These are phyloP conservation scores for Allium fistulosum DNA, from an alignment of 106 monocot species.

Conservation along the genomic window DNA sequence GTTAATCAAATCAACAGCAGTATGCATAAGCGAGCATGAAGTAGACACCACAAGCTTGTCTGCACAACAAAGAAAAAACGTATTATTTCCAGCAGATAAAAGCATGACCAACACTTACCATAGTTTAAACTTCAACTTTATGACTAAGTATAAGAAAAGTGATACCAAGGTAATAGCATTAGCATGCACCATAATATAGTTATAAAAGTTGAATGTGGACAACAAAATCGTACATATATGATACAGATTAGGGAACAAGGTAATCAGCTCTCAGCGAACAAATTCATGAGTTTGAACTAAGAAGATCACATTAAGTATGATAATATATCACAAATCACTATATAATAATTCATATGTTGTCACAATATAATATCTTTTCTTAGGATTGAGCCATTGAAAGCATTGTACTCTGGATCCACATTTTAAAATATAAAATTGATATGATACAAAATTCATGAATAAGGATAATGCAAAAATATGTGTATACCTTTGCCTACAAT, in stretches of 20 bases:
- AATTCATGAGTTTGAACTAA: no score
- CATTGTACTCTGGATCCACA: background rate
- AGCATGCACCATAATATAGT: background rate
- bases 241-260: no score
- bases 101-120: background rate
- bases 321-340: background rate
- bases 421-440: background rate
- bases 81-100: background rate
- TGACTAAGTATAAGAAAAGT: background rate
- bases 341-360: background rate
- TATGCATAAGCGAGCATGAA: conserved; percentile 19
- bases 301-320: no score
- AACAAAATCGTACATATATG: no score
- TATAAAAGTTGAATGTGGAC: background rate
- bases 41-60: conserved; percentile 25
- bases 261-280: no score
- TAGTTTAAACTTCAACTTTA: background rate
- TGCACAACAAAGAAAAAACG: background rate
- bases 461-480: background rate
- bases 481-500: conserved; percentile 20
- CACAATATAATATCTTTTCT: background rate
- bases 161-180: background rate
- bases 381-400: background rate
- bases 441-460: background rate
- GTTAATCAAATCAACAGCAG: conserved; percentile 21